A percentile compares a stretch with the other conserved stretches of the same genome.
Evolutionary conservation across 225 moss, liverwort and hornwort species (phyloP).

Genomic region (Anthoceros angustus): DNA sequence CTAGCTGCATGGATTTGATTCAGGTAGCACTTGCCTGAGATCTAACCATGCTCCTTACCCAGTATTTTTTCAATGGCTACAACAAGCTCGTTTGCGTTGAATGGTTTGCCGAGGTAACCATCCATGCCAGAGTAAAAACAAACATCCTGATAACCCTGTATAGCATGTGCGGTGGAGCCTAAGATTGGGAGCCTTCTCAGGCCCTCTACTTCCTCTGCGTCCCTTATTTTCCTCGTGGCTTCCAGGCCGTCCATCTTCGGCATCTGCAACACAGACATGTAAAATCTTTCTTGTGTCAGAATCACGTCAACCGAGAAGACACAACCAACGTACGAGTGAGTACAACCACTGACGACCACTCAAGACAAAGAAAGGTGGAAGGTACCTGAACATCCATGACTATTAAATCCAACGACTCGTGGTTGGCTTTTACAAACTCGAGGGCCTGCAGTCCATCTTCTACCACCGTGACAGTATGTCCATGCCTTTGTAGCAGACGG

Average conservation of each 20-base stretch:
- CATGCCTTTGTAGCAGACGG: constrained; percentile 46
- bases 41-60: too few relatives aligned
- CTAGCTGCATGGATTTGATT: too few relatives aligned
- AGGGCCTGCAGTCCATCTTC: constrained; percentile 51
- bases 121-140: constrained; percentile 34
- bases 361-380: neutral
- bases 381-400: constrained; percentile 69
- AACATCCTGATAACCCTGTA: constrained; percentile 36
- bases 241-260: constrained; percentile 39
- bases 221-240: constrained; percentile 25
- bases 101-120: constrained; percentile 57
- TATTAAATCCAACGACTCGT: constrained; percentile 45
- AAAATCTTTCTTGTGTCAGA: neutral
- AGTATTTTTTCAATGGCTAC: neutral
- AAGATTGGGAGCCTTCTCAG: constrained; percentile 33
- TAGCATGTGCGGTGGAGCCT: constrained; percentile 41
- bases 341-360: neutral
- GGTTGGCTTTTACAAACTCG: constrained; percentile 27
- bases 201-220: constrained; percentile 16
- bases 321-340: neutral
- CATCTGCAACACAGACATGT: constrained; percentile 19
- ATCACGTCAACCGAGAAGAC: neutral
- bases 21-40: too few relatives aligned
- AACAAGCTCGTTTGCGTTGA: constrained; percentile 36
- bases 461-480: constrained; percentile 48